phyloP scores from a whole-genome alignment of 805 yeast genomes.

The Candida methanosorbosa region DNA sequence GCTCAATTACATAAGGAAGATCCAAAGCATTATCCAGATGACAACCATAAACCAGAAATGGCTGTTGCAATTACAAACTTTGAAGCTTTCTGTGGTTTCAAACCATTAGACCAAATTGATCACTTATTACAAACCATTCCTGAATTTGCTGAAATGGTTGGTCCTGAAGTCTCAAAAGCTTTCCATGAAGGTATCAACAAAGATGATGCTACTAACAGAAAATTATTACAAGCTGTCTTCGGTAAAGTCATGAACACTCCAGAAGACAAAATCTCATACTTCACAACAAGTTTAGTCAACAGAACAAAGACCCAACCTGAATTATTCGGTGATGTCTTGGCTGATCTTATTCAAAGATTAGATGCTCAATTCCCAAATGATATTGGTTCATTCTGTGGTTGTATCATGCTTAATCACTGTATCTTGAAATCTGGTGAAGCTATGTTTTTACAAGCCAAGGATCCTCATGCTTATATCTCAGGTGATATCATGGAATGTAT shows the following conservation, averaged over 20 bases:
- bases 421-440: constrained; percentile 83
- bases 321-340: constrained; percentile 49
- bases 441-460: constrained; percentile 92
- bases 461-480: constrained; percentile 94
- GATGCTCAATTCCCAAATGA: constrained; percentile 88
- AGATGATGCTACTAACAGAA: constrained; percentile 46
- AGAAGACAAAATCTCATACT: constrained; percentile 44
- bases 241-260: constrained; percentile 76
- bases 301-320: constrained; percentile 55
- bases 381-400: constrained; percentile 93
- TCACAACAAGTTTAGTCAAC: constrained; percentile 57
- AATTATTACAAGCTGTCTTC: constrained; percentile 66
- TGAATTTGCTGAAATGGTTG: constrained; percentile 66
- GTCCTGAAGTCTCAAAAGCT: constrained; percentile 44
- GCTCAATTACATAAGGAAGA: constrained; percentile 67
- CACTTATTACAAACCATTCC: constrained; percentile 62
- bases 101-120: constrained; percentile 76
- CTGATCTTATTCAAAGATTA: constrained; percentile 67
- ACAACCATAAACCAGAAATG: constrained; percentile 99
- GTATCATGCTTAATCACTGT: constrained; percentile 86
- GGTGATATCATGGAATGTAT: constrained; percentile 99
- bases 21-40: constrained; percentile 95
- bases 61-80: constrained; percentile 94
- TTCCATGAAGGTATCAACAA: constrained; percentile 42
- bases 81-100: constrained; percentile 97